Evolutionary conservation across 129 eudicot genomes (phyloP), one percentile per base, ranked within the genome.

Genomic region (Arctium minus): DNA sequence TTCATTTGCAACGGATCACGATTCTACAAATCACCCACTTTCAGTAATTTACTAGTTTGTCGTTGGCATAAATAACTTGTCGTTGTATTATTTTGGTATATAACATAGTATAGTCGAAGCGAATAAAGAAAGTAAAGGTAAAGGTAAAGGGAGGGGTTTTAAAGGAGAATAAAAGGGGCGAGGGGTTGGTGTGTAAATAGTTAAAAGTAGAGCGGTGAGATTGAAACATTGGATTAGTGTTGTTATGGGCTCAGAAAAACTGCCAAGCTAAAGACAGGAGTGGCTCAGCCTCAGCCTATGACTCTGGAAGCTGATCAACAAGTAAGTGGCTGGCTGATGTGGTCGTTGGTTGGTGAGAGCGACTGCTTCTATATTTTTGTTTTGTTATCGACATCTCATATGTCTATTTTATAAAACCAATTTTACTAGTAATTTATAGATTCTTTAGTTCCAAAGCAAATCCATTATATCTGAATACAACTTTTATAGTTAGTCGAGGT

Each of bases 221-320:
- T 74, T 56, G 75, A 36, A 39, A 81, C 48, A 67, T 64, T 65
- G 36, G 67, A 64, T 38, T 74, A 74, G 85, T 82, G 11, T 38
- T 73, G 18, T 73, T 81, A 74, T 65, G 67, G 80, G 80, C 74
- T 81, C 75, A 81, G n/a, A 81, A 74, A 82, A 65, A 22, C 27
- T 22, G 67, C 75, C 75, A 82, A 82, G 79, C 69, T 37, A 18
- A 33, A 74, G 85, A 81, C 85, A 67, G 42, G 75, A 74, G 80
- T 81, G 80, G 85, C 77, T 72, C 8, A 18, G 38, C 71, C 50
- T 72, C 15, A 22, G 60, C 72, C 53, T 56, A 29, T 72, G 60
- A 27, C 60, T 39, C 56, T 36, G 56, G 70, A 72, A 80, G 8
- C 48, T 39, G 32, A 39, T 73, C 77, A 44, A 73, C 64, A 40